Evolutionary conservation across 1,284 basidiomycete species (phyloP).

Genomic region (Cutaneotrichosporon sp.): DNA sequence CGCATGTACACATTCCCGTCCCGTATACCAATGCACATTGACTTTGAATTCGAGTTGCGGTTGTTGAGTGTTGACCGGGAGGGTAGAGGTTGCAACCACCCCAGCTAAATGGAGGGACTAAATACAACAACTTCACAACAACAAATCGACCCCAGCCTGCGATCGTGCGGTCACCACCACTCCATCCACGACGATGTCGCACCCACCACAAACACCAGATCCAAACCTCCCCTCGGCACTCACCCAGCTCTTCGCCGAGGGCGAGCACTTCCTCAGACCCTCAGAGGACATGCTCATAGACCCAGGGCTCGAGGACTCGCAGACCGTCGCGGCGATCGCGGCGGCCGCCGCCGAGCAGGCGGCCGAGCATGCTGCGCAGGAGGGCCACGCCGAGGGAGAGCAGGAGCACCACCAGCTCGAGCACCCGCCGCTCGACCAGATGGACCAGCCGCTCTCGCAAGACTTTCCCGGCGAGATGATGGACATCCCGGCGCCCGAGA

Average conservation of each 20-base stretch:
- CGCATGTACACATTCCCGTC: background rate
- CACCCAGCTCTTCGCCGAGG: conserved; percentile 17
- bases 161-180: no score
- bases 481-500: background rate
- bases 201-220: conserved; percentile 15
- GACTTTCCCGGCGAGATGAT: background rate
- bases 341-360: conserved; percentile 2
- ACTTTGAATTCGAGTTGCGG: no score
- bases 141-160: background rate
- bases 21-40: background rate
- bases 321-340: conserved; percentile 2
- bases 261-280: conserved; percentile 21
- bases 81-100: no score
- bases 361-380: background rate
- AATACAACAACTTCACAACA: background rate
- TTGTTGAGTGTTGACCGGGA: no score
- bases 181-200: conserved; percentile 16
- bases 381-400: background rate
- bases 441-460: background rate
- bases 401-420: background rate
- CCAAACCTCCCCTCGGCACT: conserved; percentile 20
- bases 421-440: background rate
- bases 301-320: conserved; percentile 6
- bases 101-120: background rate
- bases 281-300: conserved; percentile 19